Evolutionary conservation across 306 rosid genomes (phyloP).

Genomic region (Boehmeria nivea): DNA sequence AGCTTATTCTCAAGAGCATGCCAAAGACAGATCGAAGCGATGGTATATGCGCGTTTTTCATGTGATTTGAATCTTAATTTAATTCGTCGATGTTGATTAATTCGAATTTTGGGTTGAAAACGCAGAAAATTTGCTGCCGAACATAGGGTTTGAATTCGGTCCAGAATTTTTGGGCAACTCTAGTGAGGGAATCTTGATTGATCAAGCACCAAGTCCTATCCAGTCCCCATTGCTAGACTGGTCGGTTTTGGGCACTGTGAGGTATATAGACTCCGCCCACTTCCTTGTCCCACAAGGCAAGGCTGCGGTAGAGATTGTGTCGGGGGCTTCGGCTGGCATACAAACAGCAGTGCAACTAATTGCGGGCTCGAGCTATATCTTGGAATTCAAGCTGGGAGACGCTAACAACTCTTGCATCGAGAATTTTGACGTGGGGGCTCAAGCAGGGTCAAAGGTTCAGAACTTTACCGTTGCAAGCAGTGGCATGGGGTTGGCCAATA

Average conservation of each 20-base stretch:
- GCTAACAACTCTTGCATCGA: slow-evolving; percentile 26
- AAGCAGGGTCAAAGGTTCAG: slow-evolving; percentile 22
- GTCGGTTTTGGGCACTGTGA: slow-evolving; percentile 23
- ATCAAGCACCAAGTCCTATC: slow-evolving; percentile 18
- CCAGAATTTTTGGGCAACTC: slow-evolving; percentile 23
- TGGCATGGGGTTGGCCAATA: slow-evolving; percentile 28
- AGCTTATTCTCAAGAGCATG: slow-evolving; percentile 21
- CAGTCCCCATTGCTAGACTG: slow-evolving; percentile 27
- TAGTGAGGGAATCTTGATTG: slow-evolving; percentile 27
- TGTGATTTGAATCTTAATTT: neutral
- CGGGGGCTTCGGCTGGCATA: slow-evolving; percentile 30
- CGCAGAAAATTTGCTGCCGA: slow-evolving; percentile 21
- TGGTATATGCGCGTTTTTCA: slow-evolving; percentile 15
- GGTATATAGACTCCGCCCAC: slow-evolving; percentile 25
- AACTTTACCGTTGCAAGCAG: slow-evolving; percentile 28
- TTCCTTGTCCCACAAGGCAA: slow-evolving; percentile 33
- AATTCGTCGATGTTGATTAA: neutral
- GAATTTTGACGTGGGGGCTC: slow-evolving; percentile 20
- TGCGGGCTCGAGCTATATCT: slow-evolving; percentile 23
- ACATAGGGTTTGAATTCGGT: slow-evolving; percentile 30
- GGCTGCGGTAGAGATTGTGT: slow-evolving; percentile 30
- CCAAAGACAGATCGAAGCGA: slow-evolving; percentile 13
- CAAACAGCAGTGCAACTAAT: slow-evolving; percentile 17
- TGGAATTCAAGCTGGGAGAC: slow-evolving; percentile 29
- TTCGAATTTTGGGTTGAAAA: neutral